Evolutionary conservation across 2,329 filamentous ascomycete species (phyloP).

Genomic region (Aspergillus sergii): DNA sequence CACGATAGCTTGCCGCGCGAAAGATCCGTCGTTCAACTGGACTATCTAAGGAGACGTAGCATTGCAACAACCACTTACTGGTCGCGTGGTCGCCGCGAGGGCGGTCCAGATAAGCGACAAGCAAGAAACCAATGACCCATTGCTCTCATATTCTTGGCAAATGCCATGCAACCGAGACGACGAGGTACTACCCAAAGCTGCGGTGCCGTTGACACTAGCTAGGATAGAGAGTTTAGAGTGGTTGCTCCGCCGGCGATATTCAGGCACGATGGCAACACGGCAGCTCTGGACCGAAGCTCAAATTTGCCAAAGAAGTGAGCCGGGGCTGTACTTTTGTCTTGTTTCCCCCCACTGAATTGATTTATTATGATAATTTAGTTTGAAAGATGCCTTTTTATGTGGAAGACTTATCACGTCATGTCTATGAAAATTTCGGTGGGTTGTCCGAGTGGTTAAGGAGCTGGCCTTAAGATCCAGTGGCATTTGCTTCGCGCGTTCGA

Average conservation of each 20-base stretch:
- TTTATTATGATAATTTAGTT: too few species aligned
- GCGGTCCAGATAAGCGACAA: not conserved
- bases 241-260: conserved; percentile 47
- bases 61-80: not conserved
- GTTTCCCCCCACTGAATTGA: too few species aligned
- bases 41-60: too few species aligned
- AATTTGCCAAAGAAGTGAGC: conserved; percentile 46
- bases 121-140: not conserved
- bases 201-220: conserved; percentile 47
- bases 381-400: too few species aligned
- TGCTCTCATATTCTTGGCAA: conserved; percentile 29
- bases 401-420: rapidly evolving
- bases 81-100: not conserved
- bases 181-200: conserved; percentile 49
- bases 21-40: too few species aligned
- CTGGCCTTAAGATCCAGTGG: too few species aligned
- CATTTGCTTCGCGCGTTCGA: too few species aligned
- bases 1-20: too few species aligned
- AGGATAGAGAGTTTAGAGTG: conserved; percentile 31
- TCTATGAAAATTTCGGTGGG: too few species aligned
- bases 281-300: conserved; percentile 48
- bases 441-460: too few species aligned
- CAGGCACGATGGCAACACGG: conserved; percentile 35
- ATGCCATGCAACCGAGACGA: conserved; percentile 41
- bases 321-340: conserved; percentile 20